Conservation (phyloP, 2,329 filamentous ascomycete species). For the Xylariaceae sp. region DNA sequence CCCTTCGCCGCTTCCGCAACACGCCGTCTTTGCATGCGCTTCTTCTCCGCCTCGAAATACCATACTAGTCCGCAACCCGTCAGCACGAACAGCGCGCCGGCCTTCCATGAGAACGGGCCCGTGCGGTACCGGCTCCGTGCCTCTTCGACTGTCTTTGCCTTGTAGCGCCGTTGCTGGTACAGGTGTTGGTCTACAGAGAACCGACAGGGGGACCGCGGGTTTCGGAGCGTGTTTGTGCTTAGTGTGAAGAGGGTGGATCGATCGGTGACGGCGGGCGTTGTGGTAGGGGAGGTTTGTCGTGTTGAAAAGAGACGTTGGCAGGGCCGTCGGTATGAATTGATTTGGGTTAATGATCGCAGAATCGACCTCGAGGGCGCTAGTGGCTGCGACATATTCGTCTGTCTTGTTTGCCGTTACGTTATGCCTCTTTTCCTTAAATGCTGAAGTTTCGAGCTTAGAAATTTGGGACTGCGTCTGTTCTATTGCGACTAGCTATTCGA, state of each 20-base stretch:
- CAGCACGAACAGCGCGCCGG: constrained; percentile 81
- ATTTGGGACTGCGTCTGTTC: neutral
- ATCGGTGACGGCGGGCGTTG: constrained; percentile 6
- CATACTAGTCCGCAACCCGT: constrained; percentile 79
- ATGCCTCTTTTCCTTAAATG: neutral
- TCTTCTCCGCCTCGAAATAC: constrained; percentile 95
- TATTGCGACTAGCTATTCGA: constrained; percentile 2
- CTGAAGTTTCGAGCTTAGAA: constrained; percentile 2
- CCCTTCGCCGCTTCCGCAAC: constrained; percentile 93
- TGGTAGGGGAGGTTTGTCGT: constrained; percentile 15
- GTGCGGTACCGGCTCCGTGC: constrained; percentile 63
- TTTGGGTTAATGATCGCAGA: constrained; percentile 29
- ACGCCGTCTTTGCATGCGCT: constrained; percentile 84
- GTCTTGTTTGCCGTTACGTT: constrained; percentile 1
- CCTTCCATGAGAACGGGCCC: constrained; percentile 89
- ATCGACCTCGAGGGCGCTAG: constrained; percentile 30
- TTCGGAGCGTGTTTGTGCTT: constrained; percentile 5
- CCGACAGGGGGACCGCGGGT: constrained; percentile 3
- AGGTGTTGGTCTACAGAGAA: neutral
- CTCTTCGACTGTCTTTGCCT: constrained; percentile 62
- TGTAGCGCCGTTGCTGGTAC: constrained; percentile 45
- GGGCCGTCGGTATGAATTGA: constrained; percentile 1
- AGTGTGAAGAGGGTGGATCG: constrained; percentile 14
- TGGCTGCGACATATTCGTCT: constrained; percentile 33
- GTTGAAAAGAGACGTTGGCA: constrained; percentile 26